Evolutionary conservation across 495 filamentous ascomycete species (phyloP), one percentile per base, ranked within the genome.

Genomic region (Jackrogersella multiformis): DNA sequence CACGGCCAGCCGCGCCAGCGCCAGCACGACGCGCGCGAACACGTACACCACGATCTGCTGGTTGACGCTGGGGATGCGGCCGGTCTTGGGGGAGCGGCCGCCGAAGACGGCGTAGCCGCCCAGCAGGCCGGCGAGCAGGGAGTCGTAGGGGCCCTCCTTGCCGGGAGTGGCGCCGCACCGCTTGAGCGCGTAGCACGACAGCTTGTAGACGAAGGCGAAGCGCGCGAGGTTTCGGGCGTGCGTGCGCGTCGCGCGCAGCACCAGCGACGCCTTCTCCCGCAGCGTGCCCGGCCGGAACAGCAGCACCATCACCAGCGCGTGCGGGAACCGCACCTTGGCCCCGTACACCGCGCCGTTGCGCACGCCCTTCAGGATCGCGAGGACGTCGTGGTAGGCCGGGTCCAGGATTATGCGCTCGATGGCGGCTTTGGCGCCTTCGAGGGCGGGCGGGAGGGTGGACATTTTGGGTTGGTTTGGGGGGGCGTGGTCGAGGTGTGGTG

Each of bases 21-120:
- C 90, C 34, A 99, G 87, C 61, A 89, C 82, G 13, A 97, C 95
- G 51, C 95, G 89, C 30, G 94, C 95, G 74, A 98, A 98, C 54
- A 99, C 90, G 80, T 98, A 99, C 68, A 97, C 91, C 70, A 97
- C 93, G 76, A 99, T 98, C 85, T 99, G 95, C 82, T 97, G 92
- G 79, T 90, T 97, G 52, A 99, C 90, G 71, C 85, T 89, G 52
- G 88, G 89, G 69, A 90, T 89, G 72, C 85, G 86, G 63, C 90
- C 90, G 45, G 67, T 76, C 48, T 78, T 76, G 71, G 24, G 49
- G 15, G 77, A 81, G 42, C 84, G 79, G 45, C 91, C 86, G 42
- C 94, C 95, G 75, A 99, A 99, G 32, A 98, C 92, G 48, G 89
- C 74, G 83, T 97, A 99, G 6, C 95, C 95, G 70, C 94, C 96